A percentile compares a stretch with the other conserved stretches of the same genome.
These are phyloP conservation scores for Trichosporon asahii DNA, from an alignment of 1,284 basidiomycete genomes.

Conservation along the genomic window DNA sequence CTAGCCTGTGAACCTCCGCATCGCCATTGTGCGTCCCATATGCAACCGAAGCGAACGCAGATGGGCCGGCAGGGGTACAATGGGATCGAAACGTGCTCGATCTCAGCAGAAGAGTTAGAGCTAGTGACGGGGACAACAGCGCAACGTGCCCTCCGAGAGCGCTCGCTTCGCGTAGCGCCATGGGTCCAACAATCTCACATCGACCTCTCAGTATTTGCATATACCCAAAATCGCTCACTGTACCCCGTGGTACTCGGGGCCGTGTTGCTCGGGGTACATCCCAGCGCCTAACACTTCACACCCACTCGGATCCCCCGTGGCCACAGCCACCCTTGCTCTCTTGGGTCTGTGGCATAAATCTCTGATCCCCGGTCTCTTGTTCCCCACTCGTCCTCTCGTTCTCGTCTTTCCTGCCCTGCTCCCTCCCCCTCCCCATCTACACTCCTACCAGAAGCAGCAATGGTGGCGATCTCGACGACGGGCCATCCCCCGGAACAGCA, in stretches of 20 bases:
- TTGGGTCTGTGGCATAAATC: not conserved
- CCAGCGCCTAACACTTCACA: not conserved
- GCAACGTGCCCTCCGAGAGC: not conserved
- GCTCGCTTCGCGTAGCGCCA: too few species aligned
- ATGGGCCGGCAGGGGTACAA: not conserved
- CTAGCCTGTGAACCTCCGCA: not conserved
- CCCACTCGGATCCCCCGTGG: not conserved
- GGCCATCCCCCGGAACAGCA: not conserved
- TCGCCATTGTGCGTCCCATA: not conserved
- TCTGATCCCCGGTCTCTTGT: not conserved
- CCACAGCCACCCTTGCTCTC: too few species aligned
- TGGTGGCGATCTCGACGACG: conserved; percentile 8
- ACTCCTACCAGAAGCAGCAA: not conserved
- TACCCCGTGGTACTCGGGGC: not conserved
- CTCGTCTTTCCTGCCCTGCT: not conserved
- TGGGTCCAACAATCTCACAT: not conserved
- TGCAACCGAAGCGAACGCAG: not conserved
- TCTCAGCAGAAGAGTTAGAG: not conserved
- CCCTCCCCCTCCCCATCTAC: not conserved
- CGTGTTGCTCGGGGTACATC: not conserved
- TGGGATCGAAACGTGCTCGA: not conserved
- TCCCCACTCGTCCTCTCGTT: not conserved
- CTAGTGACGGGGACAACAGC: not conserved
- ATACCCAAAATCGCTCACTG: not conserved
- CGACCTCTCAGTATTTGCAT: not conserved